phyloP scores from a whole-genome alignment of 257 asterid species.

The Leonotis leonurus region DNA sequence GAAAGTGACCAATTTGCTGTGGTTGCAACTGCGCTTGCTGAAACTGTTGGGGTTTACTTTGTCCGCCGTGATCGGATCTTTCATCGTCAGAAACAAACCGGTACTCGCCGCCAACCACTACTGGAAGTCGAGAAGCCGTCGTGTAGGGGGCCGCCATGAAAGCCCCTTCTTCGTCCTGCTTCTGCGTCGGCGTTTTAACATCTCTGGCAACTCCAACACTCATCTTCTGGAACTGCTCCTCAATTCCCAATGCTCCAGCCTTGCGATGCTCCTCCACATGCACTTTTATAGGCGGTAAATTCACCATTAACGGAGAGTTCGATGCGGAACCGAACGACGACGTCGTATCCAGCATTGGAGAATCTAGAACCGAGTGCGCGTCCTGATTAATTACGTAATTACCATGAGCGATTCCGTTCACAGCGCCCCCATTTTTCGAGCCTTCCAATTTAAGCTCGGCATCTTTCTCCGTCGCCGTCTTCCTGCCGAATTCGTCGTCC shows the following conservation, averaged over 20 bases:
- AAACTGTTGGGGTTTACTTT: slow-evolving; percentile 27
- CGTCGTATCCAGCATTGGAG: slow-evolving; percentile 71
- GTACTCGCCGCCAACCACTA: slow-evolving; percentile 51
- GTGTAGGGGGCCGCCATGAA: slow-evolving; percentile 13
- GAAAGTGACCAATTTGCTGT: slow-evolving; percentile 34
- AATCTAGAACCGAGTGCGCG: slow-evolving; percentile 63
- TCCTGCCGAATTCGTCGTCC: slow-evolving; percentile 40
- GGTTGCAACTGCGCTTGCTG: slow-evolving; percentile 40
- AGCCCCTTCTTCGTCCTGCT: slow-evolving; percentile 42
- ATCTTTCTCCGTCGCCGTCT: slow-evolving; percentile 25
- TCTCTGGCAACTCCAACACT: slow-evolving; percentile 21
- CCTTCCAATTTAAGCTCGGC: slow-evolving; percentile 19
- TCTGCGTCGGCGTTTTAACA: slow-evolving; percentile 27
- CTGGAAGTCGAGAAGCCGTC: slow-evolving; percentile 25
- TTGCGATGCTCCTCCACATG: slow-evolving; percentile 53
- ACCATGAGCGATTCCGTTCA: slow-evolving; percentile 1
- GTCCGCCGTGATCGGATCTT: slow-evolving; percentile 65
- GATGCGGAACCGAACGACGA: slow-evolving; percentile 86
- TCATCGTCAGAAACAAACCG: slow-evolving; percentile 57
- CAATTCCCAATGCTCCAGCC: slow-evolving; percentile 41
- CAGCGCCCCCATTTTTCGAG: slow-evolving; percentile 14
- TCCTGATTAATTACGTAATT: slow-evolving; percentile 29
- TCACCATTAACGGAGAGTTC: slow-evolving; percentile 51
- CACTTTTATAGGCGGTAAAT: slow-evolving; percentile 64
- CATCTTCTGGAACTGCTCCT: slow-evolving; percentile 68